Conservation (phyloP, 192 early-diverging fungal species). For the Allomyces macrogynus region DNA sequence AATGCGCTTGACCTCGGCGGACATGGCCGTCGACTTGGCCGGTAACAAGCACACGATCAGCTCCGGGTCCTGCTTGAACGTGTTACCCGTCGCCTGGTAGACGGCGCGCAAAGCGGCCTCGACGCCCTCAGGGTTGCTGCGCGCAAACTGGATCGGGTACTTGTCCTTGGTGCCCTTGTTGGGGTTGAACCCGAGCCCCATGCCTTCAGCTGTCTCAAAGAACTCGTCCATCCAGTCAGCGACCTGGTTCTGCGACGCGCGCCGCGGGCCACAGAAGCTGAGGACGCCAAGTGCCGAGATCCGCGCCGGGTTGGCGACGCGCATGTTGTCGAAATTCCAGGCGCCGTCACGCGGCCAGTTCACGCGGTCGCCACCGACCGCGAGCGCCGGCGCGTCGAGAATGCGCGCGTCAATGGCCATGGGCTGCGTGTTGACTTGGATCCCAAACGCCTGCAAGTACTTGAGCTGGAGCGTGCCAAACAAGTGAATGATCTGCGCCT, state of each 20-base stretch:
- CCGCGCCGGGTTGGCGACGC: constrained; percentile 48
- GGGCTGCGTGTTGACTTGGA: constrained; percentile 46
- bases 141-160: constrained; percentile 19
- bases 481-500: constrained; percentile 57
- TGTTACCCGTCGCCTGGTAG: constrained; percentile 43
- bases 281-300: constrained; percentile 69
- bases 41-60: constrained; percentile 68
- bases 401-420: constrained; percentile 26
- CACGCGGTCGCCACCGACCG: constrained; percentile 4
- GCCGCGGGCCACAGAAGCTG: constrained; percentile 39
- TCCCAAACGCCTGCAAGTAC: constrained; percentile 54
- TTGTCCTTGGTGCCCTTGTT: constrained; percentile 19
- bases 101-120: constrained; percentile 44
- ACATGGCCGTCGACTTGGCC: constrained; percentile 55
- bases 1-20: constrained; percentile 72
- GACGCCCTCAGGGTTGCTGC: constrained; percentile 40
- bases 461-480: constrained; percentile 44
- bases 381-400: constrained; percentile 5
- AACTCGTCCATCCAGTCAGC: constrained; percentile 57
- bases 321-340: constrained; percentile 74
- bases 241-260: constrained; percentile 25
- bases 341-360: constrained; percentile 41
- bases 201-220: constrained; percentile 46
- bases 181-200: constrained; percentile 36
- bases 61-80: constrained; percentile 44